Evolutionary conservation across 768 basidiomycete species (phyloP), one percentile per base, ranked within the genome.

Genomic region (Trametes cinnabarina): DNA sequence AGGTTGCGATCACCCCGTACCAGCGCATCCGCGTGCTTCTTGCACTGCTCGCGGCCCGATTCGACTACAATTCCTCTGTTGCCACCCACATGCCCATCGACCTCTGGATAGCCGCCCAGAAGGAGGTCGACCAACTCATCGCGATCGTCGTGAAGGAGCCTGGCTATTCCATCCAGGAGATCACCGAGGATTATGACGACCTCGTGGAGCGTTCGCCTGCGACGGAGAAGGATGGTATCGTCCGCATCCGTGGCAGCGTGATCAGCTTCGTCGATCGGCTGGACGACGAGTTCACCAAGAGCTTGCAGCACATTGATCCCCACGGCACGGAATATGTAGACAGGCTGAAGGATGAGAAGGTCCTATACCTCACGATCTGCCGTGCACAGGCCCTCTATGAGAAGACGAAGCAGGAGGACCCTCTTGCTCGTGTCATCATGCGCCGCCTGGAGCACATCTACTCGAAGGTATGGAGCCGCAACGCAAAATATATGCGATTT

Each of bases 281-380:
- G 46, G 97, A 98, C 70, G 97, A 98, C 66, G 97, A 99, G 74
- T 99, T 99, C 72, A 98, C 94, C 42, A 91, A 91, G 69, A 94
- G 92, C 66, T 75, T 99, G 32, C 97, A 98, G 82, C 94, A 98
- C 68, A 94, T 97, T 62, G 97, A 99, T 67, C 96, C 97, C 8
- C 97, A 99, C 70, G 94, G 97, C 2, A 93, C 91, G n/a, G 97
- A 99, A 72, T 99, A 99, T 69, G 90, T 99, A 42, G 97, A 98
- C 69, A 84, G 97, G 47, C 77, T 99, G 56, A 94, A 94, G 74
- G 94, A 98, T 69, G 98, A 98, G 76, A 92, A 94, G 68, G 86
- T 87, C 15, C 82, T 99, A 22, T 99, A 98, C 72, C 83, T 85
- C 69, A 94, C 93, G 30, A 92, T 99, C 63, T 93, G 92, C 72